A percentile compares a stretch with the other conserved stretches of the same genome.
phyloP scores from a whole-genome alignment of 306 rosid species.

The Prunus mongolica region DNA sequence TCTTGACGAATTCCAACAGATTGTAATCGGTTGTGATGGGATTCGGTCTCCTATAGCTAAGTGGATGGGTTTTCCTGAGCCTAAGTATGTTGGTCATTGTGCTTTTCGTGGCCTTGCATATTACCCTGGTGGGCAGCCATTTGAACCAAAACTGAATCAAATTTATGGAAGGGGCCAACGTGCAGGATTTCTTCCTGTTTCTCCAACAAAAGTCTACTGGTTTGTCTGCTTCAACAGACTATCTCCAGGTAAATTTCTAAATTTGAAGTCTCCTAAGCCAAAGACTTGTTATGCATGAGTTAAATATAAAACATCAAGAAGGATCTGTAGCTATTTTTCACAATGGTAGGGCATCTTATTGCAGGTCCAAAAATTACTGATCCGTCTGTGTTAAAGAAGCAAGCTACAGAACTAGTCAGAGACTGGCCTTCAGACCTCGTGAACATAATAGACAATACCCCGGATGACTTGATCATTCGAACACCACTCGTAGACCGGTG shows the following conservation, averaged over 20 bases:
- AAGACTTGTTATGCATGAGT: background rate
- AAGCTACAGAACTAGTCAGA: constrained; percentile 58
- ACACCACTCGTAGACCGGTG: constrained; percentile 84
- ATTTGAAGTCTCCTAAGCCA: background rate
- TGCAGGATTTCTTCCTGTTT: constrained; percentile 82
- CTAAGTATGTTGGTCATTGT: constrained; percentile 65
- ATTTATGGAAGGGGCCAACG: constrained; percentile 76
- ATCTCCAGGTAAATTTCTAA: constrained; percentile 53
- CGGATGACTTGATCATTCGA: constrained; percentile 53
- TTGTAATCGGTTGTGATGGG: constrained; percentile 90
- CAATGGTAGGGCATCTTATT: background rate
- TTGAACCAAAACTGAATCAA: constrained; percentile 55
- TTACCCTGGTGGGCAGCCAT: constrained; percentile 66
- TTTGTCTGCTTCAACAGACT: constrained; percentile 77
- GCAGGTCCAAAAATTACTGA: constrained; percentile 69
- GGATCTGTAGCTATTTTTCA: background rate
- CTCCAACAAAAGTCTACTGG: constrained; percentile 89
- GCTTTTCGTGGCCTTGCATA: constrained; percentile 74
- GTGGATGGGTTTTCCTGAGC: constrained; percentile 84
- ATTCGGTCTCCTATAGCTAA: constrained; percentile 76
- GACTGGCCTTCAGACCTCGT: constrained; percentile 60
- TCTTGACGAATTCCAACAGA: constrained; percentile 36
- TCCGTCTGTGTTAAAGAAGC: constrained; percentile 44
- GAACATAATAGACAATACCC: constrained; percentile 56
- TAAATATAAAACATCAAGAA: no score